Percentiles rank a stretch among this genome's conserved stretches.
These are phyloP conservation scores for Lathyrus aphaca DNA, from an alignment of 306 rosid species.

Conservation along the genomic window DNA sequence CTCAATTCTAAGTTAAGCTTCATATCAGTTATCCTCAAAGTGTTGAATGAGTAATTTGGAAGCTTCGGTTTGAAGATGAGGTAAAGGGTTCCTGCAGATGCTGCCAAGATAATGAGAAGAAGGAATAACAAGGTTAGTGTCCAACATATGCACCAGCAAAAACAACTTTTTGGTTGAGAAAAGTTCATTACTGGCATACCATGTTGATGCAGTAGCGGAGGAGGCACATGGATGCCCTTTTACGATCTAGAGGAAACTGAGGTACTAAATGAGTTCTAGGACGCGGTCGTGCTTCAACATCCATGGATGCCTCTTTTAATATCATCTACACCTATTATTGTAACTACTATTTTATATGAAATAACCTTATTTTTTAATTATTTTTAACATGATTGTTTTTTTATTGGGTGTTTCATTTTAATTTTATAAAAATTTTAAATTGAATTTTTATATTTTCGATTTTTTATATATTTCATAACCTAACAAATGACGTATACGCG, in stretches of 20 bases:
- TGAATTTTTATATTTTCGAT: too few species aligned
- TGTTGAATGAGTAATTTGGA: constrained; percentile 75
- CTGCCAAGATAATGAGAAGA: constrained; percentile 58
- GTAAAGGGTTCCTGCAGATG: constrained; percentile 60
- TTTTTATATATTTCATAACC: too few species aligned
- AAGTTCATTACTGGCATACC: constrained; percentile 39
- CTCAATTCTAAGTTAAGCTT: constrained; percentile 72
- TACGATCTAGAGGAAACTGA: constrained; percentile 42
- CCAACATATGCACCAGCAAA: constrained; percentile 75
- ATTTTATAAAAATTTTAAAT: too few species aligned
- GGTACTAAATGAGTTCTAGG: constrained; percentile 45
- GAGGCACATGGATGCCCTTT: constrained; percentile 47
- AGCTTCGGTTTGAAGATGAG: constrained; percentile 79
- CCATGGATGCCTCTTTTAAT: too few species aligned
- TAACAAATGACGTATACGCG: too few species aligned
- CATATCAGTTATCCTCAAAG: constrained; percentile 59
- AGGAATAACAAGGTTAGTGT: constrained; percentile 54
- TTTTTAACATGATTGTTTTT: too few species aligned
- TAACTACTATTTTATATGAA: too few species aligned
- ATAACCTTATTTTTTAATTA: too few species aligned
- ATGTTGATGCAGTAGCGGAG: constrained; percentile 31
- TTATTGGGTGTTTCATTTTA: too few species aligned
- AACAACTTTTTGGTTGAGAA: constrained; percentile 44
- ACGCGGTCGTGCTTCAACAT: constrained; percentile 51
- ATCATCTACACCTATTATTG: too few species aligned